A percentile compares a stretch with the other conserved stretches of the same genome.
These are phyloP conservation scores for Aurinia saxatilis DNA, from an alignment of 345 rosid species.

Conservation along the genomic window DNA sequence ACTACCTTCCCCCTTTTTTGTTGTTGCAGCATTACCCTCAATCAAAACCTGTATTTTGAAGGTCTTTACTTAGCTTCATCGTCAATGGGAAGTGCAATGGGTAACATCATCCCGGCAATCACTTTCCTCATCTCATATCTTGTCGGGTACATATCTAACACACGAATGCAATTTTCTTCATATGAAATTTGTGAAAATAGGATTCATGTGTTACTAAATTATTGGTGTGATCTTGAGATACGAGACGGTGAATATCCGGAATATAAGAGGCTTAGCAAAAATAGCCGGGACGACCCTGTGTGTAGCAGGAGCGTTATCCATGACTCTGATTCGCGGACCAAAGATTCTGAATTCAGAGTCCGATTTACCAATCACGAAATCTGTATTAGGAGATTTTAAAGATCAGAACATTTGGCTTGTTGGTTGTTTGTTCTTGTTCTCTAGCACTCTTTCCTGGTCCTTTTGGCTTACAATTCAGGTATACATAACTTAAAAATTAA, in stretches of 20 bases:
- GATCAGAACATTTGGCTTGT: conserved; percentile 43
- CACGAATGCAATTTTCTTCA: not conserved
- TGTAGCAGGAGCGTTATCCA: conserved; percentile 54
- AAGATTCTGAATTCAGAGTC: conserved; percentile 48
- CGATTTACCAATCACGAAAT: not conserved
- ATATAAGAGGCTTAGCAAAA: conserved; percentile 56
- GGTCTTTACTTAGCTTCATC: conserved; percentile 37
- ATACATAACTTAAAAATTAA: not conserved
- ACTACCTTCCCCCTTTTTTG: not conserved
- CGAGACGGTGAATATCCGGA: conserved; percentile 45
- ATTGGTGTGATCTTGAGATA: conserved; percentile 32
- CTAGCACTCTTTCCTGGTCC: conserved; percentile 62
- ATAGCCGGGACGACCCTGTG: conserved; percentile 51
- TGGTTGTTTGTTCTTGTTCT: conserved; percentile 56
- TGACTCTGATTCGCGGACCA: conserved; percentile 66
- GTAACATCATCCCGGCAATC: conserved; percentile 35
- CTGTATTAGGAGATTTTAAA: conserved; percentile 17
- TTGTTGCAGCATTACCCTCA: conserved; percentile 26
- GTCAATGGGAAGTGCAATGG: conserved; percentile 36
- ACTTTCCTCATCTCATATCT: conserved; percentile 34
- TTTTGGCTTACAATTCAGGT: conserved; percentile 76
- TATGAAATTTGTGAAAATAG: not conserved
- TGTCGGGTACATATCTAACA: conserved; percentile 20
- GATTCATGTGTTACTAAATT: not conserved
- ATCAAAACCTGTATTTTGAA: conserved; percentile 34